Conservation (phyloP, 768 basidiomycete species). For the Leccinum boreale region DNA sequence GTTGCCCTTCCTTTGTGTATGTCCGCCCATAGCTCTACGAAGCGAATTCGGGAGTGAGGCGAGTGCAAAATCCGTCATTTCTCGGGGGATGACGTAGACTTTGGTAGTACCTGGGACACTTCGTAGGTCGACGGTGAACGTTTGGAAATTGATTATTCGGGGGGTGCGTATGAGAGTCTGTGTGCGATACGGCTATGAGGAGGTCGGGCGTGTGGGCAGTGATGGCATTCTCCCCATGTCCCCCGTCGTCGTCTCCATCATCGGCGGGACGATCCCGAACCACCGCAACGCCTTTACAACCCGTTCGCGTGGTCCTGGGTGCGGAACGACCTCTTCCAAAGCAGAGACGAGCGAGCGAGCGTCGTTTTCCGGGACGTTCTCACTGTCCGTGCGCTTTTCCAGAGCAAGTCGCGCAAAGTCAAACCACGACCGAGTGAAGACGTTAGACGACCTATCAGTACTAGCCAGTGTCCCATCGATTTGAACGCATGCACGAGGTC, state of each 20-base stretch:
- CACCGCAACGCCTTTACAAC: conserved; percentile 46
- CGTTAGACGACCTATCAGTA: conserved; percentile 8
- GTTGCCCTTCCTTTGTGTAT: no score
- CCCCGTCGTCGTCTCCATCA: no score
- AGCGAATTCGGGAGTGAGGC: no score
- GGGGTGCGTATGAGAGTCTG: conserved; percentile 62
- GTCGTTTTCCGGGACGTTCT: conserved; percentile 14
- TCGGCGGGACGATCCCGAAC: conserved; percentile 12
- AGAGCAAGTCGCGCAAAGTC: conserved; percentile 38
- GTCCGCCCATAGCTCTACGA: no score
- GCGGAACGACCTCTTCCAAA: conserved; percentile 21
- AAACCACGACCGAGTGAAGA: conserved; percentile 28
- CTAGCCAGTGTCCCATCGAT: conserved; percentile 59
- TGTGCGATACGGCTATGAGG: conserved; percentile 68
- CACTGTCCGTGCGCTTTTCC: conserved; percentile 5
- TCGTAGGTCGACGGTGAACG: no score
- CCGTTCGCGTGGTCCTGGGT: conserved; percentile 19
- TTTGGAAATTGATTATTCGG: no score
- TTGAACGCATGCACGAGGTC: conserved; percentile 71
- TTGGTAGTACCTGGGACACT: no score
- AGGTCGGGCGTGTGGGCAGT: conserved; percentile 44
- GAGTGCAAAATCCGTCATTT: no score
- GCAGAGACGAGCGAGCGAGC: conserved; percentile 31
- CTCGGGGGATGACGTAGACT: no score
- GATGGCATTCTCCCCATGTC: conserved; percentile 32